Evolutionary conservation across 768 basidiomycete species (phyloP).

Genomic region (Leccinum incarnatum): DNA sequence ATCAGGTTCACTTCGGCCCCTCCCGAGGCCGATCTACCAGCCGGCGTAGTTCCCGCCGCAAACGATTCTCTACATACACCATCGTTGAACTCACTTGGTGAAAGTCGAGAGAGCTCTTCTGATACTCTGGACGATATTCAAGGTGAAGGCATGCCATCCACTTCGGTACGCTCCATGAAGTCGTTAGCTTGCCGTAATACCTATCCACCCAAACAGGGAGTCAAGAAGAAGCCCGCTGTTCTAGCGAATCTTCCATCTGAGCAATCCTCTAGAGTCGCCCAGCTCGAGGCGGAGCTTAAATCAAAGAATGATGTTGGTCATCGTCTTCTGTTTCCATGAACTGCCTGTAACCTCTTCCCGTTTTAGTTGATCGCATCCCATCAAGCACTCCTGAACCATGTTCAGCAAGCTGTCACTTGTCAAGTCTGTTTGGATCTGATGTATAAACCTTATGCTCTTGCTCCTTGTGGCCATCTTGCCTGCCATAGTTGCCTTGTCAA

Average conservation of each 20-base stretch:
- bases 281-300: conserved; percentile 45
- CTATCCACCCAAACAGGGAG: conserved; percentile 12
- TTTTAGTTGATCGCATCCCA: conserved; percentile 51
- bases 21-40: conserved; percentile 11
- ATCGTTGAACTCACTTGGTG: background rate
- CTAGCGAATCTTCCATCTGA: background rate
- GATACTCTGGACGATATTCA: background rate
- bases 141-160: conserved; percentile 8
- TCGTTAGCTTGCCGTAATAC: background rate
- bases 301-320: conserved; percentile 38
- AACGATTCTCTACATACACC: background rate
- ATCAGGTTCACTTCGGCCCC: conserved; percentile 24
- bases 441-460: conserved; percentile 68
- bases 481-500: conserved; percentile 70
- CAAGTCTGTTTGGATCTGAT: conserved; percentile 78
- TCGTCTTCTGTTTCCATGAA: background rate
- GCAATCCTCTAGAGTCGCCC: conserved; percentile 27
- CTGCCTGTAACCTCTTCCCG: background rate
- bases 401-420: conserved; percentile 67
- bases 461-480: conserved; percentile 73
- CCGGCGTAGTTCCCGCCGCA: background rate
- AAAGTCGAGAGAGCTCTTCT: background rate
- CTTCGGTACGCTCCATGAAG: conserved; percentile 11
- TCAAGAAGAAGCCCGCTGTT: background rate
- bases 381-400: conserved; percentile 47